phyloP scores from a whole-genome alignment of 495 filamentous ascomycete genomes.

The Xylaria castorea region DNA sequence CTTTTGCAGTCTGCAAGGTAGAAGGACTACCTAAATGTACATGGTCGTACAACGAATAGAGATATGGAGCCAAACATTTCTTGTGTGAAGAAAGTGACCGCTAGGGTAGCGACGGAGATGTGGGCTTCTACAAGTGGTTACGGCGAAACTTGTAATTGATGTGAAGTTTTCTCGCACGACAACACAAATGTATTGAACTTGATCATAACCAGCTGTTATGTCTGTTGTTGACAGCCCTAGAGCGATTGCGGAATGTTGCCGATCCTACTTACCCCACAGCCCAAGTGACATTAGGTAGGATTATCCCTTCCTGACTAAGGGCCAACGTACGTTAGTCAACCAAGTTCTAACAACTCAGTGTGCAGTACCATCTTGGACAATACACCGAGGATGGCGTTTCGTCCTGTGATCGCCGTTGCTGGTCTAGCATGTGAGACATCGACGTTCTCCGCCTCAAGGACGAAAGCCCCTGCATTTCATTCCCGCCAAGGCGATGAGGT shows the following conservation, averaged over 20 bases:
- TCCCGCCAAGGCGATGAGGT: slow-evolving; percentile 55
- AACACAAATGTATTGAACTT: not conserved
- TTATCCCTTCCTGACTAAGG: not conserved
- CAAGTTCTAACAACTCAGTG: not conserved
- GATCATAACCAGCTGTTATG: not conserved
- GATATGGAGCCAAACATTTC: not conserved
- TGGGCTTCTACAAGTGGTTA: not conserved
- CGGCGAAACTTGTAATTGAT: not conserved
- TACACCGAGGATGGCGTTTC: slow-evolving; percentile 33
- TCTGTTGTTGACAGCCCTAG: not conserved
- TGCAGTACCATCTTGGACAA: not conserved
- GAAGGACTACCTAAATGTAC: not conserved
- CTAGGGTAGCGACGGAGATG: not conserved
- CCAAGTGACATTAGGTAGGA: not conserved
- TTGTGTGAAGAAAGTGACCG: not conserved
- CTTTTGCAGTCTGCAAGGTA: not conserved
- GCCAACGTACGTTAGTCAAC: not conserved
- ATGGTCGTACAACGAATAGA: not conserved
- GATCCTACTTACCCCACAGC: slow-evolving; percentile 9
- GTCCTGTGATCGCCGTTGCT: slow-evolving; percentile 60
- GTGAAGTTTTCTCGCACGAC: not conserved
- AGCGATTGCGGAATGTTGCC: not conserved
- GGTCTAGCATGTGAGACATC: slow-evolving; percentile 65
- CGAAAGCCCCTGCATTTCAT: slow-evolving; percentile 59
- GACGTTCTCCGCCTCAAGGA: slow-evolving; percentile 60